Evolutionary conservation across 208 protist species (phyloP), one percentile per base, ranked within the genome.

Genomic region (Trichomonas tenax): DNA sequence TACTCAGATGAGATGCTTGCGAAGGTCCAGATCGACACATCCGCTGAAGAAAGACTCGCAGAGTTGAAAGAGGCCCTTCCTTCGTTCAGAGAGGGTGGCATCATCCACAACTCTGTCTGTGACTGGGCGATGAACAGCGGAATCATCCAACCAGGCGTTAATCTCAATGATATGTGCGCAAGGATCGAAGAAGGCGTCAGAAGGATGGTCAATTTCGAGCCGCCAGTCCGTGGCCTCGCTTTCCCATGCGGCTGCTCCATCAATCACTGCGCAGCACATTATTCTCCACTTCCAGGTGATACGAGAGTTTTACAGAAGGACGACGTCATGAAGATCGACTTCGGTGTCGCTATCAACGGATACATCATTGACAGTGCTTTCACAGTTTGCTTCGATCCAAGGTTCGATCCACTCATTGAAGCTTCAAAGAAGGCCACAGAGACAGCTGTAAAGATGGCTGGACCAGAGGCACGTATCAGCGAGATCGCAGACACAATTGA

Each of bases 371-470:
- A 98, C 63, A 97, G 51, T 9, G 97, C 97, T 23, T 98, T 98
- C 96, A 98, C 97, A 0, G 96, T 99, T 15, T 97, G 98, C 88
- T 99, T 99, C 97, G 98, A 99, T 96, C 98, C 98, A 11, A 97
- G 98, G 97, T 99, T 98, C 97, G 98, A 99, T n/a, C 97, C 98
- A 63, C 97, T 99, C 0, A 97, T 99, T 46, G 96, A 98, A 26
- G 99, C 99, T 0, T 98, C 99, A 23, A 98, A 98, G 51, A 98
- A 98, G 23, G 99, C 99, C 14, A 99, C 99, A 38, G 98, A 99
- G 97, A 98, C 98, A 96, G 99, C 99, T 96, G 98, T 99, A 96
- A 98, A 98, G 96, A 96, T 96, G 48, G 26, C 96, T 11, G 97
- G 97, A 17, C 96, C 97, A 72, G 97, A 98, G 41, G 97, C 96